Evolutionary conservation across 768 basidiomycete species (phyloP).

Genomic region (Russula earlei): DNA sequence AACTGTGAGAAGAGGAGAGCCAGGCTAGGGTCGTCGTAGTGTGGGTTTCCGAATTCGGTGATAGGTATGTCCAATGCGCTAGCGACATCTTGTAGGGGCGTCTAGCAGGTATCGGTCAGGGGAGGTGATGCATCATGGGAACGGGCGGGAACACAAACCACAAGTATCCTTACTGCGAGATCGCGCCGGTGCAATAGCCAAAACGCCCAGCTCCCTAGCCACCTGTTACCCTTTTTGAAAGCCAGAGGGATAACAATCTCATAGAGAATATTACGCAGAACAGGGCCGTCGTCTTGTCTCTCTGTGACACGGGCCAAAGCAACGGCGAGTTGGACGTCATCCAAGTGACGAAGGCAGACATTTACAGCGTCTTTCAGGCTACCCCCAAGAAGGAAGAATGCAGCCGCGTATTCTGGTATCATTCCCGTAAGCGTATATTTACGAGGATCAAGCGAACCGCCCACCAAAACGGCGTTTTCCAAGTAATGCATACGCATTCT

Average conservation of each 20-base stretch:
- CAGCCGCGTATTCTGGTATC: constrained; percentile 85
- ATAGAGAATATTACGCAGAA: constrained; percentile 62
- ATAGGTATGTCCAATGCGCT: constrained; percentile 44
- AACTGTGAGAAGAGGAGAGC: constrained; percentile 85
- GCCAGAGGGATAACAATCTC: constrained; percentile 74
- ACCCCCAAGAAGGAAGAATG: constrained; percentile 90
- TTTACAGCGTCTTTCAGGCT: constrained; percentile 85
- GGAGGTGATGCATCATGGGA: not conserved
- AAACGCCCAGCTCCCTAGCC: constrained; percentile 93
- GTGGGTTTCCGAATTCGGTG: constrained; percentile 66
- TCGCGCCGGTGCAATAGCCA: constrained; percentile 88
- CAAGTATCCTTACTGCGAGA: constrained; percentile 78
- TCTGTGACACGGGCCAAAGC: constrained; percentile 81
- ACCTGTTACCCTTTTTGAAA: constrained; percentile 81
- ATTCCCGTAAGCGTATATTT: not conserved
- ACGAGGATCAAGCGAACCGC: constrained; percentile 23
- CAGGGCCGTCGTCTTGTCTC: constrained; percentile 69
- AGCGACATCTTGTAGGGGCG: constrained; percentile 68
- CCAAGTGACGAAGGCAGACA: constrained; percentile 79
- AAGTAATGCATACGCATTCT: constrained; percentile 91
- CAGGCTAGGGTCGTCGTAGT: constrained; percentile 91
- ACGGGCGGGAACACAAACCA: constrained; percentile 43
- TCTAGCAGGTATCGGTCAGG: constrained; percentile 34
- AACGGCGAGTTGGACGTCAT: constrained; percentile 86
- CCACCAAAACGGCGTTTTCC: constrained; percentile 86